Percentiles rank a stretch among this genome's conserved stretches.
phyloP scores from a whole-genome alignment of 2,329 filamentous ascomycete species.

The Stagonosporopsis rhizophila region DNA sequence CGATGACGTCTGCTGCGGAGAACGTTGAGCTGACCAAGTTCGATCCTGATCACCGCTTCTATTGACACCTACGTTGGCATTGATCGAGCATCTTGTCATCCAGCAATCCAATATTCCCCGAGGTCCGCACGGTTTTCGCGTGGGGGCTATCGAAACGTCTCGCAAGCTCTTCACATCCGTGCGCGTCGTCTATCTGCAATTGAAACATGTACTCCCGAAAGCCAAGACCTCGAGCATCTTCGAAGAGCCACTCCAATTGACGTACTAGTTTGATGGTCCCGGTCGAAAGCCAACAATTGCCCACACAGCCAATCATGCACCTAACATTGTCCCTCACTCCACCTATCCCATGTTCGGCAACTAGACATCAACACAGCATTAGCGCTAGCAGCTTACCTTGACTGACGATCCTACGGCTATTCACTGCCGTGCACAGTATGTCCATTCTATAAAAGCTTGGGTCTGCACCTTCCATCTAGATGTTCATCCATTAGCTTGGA shows the following conservation, averaged over 20 bases:
- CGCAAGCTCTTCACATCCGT: conserved; percentile 20
- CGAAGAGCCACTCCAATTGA: background rate
- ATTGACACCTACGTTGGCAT: background rate
- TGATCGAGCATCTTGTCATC: background rate
- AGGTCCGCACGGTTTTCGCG: conserved; percentile 4
- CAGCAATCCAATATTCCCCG: conserved; percentile 11
- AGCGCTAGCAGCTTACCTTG: background rate
- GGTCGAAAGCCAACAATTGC: background rate
- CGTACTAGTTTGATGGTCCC: background rate
- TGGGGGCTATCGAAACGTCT: conserved; percentile 26
- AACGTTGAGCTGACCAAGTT: background rate
- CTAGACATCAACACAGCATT: background rate
- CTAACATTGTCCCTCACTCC: background rate
- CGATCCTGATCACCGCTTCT: too few species aligned
- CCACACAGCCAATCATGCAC: background rate
- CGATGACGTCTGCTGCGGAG: conserved; percentile 11
- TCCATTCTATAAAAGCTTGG: conserved; percentile 1
- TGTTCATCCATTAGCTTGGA: conserved; percentile 11
- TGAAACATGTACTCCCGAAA: conserved; percentile 5
- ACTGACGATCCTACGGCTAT: conserved; percentile 1
- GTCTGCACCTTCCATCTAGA: background rate
- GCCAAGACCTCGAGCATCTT: conserved; percentile 8
- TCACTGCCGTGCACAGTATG: background rate
- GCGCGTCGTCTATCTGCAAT: background rate
- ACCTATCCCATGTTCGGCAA: conserved; percentile 1